Conservation (phyloP, 371 early-diverging fungal genomes). For the Mucor velutinosus region DNA sequence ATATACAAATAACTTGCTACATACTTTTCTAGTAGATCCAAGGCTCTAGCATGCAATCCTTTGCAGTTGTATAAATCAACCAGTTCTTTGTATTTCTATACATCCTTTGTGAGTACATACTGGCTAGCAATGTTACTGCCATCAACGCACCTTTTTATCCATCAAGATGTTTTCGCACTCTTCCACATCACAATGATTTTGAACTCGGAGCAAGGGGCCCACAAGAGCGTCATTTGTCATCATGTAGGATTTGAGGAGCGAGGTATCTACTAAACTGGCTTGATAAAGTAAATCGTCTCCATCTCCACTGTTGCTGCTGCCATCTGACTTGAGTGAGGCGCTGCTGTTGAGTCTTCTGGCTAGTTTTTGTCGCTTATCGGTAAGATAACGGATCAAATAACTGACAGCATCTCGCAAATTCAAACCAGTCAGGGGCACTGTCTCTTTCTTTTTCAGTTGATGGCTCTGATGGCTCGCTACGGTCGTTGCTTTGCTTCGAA, state of each 20-base stretch:
- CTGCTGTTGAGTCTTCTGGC: constrained; percentile 39
- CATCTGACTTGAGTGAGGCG: constrained; percentile 17
- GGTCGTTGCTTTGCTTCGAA: constrained; percentile 31
- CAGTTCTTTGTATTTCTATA: constrained; percentile 78
- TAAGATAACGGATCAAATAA: constrained; percentile 70
- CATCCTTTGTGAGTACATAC: background rate
- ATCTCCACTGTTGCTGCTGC: constrained; percentile 16
- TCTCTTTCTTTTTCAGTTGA: constrained; percentile 20
- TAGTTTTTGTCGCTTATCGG: constrained; percentile 69
- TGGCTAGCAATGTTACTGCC: background rate
- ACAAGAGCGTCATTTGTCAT: constrained; percentile 40
- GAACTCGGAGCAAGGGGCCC: constrained; percentile 74
- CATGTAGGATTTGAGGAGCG: constrained; percentile 69
- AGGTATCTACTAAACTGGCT: constrained; percentile 86
- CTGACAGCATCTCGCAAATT: constrained; percentile 66
- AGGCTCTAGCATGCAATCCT: constrained; percentile 83
- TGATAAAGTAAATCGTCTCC: constrained; percentile 53
- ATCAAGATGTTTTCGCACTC: constrained; percentile 79
- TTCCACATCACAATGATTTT: constrained; percentile 85
- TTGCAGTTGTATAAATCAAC: constrained; percentile 91
- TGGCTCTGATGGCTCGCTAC: constrained; percentile 20
- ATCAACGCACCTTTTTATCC: constrained; percentile 56
- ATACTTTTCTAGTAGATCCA: constrained; percentile 71
- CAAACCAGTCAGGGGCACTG: constrained; percentile 39
- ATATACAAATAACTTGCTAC: constrained; percentile 16